Percentiles rank a stretch among this genome's conserved stretches.
Conservation (phyloP, 805 yeast species). For the Wickerhamomyces canadensis region DNA sequence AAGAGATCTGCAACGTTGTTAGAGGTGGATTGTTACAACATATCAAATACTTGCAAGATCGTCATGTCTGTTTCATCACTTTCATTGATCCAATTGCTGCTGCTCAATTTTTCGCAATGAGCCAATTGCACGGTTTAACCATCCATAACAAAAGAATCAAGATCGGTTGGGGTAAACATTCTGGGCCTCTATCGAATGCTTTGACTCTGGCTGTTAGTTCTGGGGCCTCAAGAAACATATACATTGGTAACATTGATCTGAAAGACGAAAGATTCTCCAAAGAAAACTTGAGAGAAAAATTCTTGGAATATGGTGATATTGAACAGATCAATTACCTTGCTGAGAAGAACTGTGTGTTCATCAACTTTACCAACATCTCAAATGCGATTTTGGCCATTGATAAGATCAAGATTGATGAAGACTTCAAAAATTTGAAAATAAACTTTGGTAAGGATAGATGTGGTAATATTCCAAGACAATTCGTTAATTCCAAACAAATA, state of each 20-base stretch:
- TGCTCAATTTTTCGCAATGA: conserved; percentile 93
- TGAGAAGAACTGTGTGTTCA: conserved; percentile 29
- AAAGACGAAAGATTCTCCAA: conserved; percentile 37
- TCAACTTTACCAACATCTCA: conserved; percentile 58
- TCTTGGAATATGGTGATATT: conserved; percentile 83
- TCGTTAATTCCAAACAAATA: conserved; percentile 19
- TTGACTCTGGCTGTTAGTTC: conserved; percentile 84
- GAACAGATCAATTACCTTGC: conserved; percentile 88
- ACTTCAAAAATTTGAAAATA: conserved; percentile 67
- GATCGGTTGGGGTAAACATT: conserved; percentile 97
- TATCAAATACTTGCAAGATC: conserved; percentile 72
- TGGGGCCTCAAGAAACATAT: conserved; percentile 92
- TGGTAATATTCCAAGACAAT: conserved; percentile 87
- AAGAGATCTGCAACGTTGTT: conserved; percentile 93
- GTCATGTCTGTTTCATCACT: conserved; percentile 91
- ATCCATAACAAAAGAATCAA: conserved; percentile 82
- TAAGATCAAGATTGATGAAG: conserved; percentile 73
- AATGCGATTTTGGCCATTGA: conserved; percentile 91
- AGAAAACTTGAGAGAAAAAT: conserved; percentile 61
- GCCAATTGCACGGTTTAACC: conserved; percentile 82
- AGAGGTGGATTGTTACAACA: conserved; percentile 91
- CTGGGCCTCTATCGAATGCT: conserved; percentile 86
- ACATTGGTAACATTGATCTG: conserved; percentile 67
- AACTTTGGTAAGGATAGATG: conserved; percentile 94
- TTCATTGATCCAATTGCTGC: conserved; percentile 97